Evolutionary conservation across 257 asterid species (phyloP).

Genomic region (Solanum chaucha): DNA sequence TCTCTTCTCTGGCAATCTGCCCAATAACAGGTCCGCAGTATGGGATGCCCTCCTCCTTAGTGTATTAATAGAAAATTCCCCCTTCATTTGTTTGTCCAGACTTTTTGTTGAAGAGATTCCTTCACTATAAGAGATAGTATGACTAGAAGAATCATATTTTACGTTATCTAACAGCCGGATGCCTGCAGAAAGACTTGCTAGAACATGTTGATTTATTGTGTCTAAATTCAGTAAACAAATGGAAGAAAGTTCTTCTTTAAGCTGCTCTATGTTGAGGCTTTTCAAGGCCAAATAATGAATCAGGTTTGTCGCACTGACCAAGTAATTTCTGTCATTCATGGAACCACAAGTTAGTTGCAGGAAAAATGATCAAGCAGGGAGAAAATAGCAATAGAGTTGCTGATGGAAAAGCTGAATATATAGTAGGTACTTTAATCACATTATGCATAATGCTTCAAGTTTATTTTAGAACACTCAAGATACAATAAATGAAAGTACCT

Average conservation of each 20-base stretch:
- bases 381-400: neutral
- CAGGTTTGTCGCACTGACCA: constrained; percentile 42
- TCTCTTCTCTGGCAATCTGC: constrained; percentile 37
- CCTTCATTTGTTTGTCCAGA: constrained; percentile 16
- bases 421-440: neutral
- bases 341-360: neutral
- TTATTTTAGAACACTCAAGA: neutral
- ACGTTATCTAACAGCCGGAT: constrained; percentile 35
- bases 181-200: constrained; percentile 55
- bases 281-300: constrained; percentile 55
- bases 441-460: neutral
- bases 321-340: constrained; percentile 37
- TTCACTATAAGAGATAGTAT: constrained; percentile 10
- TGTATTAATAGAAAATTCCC: constrained; percentile 29
- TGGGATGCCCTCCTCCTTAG: constrained; percentile 33
- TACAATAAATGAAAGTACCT: neutral
- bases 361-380: neutral
- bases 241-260: constrained; percentile 47
- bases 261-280: constrained; percentile 43
- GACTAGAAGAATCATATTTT: constrained; percentile 20
- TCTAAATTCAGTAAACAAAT: constrained; percentile 45
- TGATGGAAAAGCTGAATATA: neutral
- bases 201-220: constrained; percentile 42
- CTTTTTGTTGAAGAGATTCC: constrained; percentile 16
- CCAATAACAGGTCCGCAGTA: constrained; percentile 38